Conservation (phyloP, 2,329 filamentous ascomycete species). For the Pseudocercospora eumusae region DNA sequence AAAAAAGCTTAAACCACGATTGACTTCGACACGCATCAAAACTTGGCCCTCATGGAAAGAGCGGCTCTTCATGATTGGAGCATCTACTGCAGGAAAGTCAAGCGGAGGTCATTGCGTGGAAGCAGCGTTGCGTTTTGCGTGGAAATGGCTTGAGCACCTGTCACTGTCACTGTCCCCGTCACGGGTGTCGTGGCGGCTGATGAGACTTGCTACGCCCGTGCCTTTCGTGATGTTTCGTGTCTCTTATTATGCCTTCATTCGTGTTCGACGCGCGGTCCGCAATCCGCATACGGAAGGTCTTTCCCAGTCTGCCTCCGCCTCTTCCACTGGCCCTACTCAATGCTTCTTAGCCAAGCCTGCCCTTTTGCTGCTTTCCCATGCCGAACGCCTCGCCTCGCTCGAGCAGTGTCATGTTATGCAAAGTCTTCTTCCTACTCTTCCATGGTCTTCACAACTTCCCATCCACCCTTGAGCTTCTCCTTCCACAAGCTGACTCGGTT, state of each 20-base stretch:
- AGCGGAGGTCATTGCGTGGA: not conserved
- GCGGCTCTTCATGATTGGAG: constrained; percentile 1
- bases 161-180: no score
- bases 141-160: not conserved
- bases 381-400: constrained; percentile 1
- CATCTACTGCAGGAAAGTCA: not conserved
- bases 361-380: not conserved
- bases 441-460: constrained; percentile 96
- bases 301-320: not conserved
- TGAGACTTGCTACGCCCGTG: no score
- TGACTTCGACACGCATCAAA: constrained; percentile 1
- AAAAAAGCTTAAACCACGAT: not conserved
- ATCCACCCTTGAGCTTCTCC: constrained; percentile 93
- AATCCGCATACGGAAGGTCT: constrained; percentile 1
- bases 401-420: not conserved
- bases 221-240: no score
- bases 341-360: not conserved
- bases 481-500: constrained; percentile 99
- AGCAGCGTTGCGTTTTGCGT: not conserved
- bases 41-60: constrained; percentile 5
- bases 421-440: constrained; percentile 51
- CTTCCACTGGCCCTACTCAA: not conserved
- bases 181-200: not conserved
- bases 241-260: constrained; percentile 7
- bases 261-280: constrained; percentile 7